Evolutionary conservation across 2,329 filamentous ascomycete genomes (phyloP).

Genomic region (Gnomoniopsis smithogilvyi): DNA sequence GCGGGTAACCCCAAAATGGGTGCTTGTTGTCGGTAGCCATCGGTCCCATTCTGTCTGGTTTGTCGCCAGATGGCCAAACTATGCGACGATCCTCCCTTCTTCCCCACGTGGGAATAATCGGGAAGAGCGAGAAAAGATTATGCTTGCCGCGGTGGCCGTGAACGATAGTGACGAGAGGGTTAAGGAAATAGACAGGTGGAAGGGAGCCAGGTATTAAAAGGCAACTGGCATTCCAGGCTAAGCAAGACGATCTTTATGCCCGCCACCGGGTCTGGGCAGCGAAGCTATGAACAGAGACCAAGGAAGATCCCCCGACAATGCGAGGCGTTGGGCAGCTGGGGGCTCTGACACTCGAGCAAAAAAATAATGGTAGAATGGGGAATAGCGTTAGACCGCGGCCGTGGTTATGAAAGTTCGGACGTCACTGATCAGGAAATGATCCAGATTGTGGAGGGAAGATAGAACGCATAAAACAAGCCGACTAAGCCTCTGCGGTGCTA

Average conservation of each 20-base stretch:
- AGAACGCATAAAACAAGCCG: conserved; percentile 4
- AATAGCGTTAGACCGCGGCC: background rate
- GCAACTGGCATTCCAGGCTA: background rate
- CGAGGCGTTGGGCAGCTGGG: conserved; percentile 1
- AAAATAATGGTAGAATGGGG: background rate
- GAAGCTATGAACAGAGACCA: background rate
- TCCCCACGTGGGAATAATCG: background rate
- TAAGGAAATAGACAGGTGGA: background rate
- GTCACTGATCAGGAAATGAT: background rate
- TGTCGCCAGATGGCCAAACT: background rate
- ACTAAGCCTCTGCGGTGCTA: background rate
- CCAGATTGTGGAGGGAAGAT: background rate
- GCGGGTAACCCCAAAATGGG: conserved; percentile 17
- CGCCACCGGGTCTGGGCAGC: background rate
- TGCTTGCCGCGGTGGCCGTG: background rate
- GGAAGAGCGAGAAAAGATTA: background rate
- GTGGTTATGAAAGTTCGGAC: background rate
- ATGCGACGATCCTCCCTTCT: background rate
- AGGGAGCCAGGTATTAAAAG: background rate
- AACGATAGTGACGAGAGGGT: background rate
- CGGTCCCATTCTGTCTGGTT: background rate
- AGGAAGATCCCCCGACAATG: conserved; percentile 1
- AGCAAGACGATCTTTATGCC: conserved; percentile 7
- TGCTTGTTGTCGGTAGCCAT: conserved; percentile 13
- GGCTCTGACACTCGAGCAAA: conserved; percentile 3